Evolutionary conservation across 2,329 filamentous ascomycete genomes (phyloP).

Genomic region (Lachnellula arida): DNA sequence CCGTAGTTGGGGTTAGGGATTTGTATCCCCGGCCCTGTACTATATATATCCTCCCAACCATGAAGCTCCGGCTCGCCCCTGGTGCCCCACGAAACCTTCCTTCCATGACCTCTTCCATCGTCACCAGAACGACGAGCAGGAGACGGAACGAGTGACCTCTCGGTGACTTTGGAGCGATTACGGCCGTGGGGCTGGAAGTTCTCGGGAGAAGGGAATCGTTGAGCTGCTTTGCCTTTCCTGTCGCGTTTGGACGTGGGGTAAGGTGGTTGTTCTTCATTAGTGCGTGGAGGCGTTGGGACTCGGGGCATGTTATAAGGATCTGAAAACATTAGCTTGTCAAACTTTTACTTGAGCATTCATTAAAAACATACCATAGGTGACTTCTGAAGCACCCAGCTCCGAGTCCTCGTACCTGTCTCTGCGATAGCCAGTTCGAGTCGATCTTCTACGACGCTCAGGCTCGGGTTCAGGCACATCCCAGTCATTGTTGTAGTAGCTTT

Average conservation of each 20-base stretch:
- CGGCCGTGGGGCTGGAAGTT: background rate
- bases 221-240: background rate
- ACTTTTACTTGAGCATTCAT: background rate
- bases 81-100: no score
- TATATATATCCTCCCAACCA: no score
- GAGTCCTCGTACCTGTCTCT: conserved; percentile 8
- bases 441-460: background rate
- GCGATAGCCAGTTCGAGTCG: conserved; percentile 2
- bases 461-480: conserved; percentile 8
- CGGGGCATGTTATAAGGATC: conserved; percentile 2
- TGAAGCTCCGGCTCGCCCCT: no score
- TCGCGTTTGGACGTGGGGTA: background rate
- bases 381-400: conserved; percentile 10
- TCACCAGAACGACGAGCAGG: no score
- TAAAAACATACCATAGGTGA: conserved; percentile 4
- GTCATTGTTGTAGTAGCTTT: conserved; percentile 19
- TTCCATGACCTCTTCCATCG: no score
- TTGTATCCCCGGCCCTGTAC: no score
- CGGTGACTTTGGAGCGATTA: no score
- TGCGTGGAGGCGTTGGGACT: conserved; percentile 11
- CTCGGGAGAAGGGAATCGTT: background rate
- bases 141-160: no score
- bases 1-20: no score
- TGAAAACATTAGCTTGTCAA: conserved; percentile 4
- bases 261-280: background rate